phyloP scores from a whole-genome alignment of 345 rosid genomes.

The Mallotus nudiflorus region DNA sequence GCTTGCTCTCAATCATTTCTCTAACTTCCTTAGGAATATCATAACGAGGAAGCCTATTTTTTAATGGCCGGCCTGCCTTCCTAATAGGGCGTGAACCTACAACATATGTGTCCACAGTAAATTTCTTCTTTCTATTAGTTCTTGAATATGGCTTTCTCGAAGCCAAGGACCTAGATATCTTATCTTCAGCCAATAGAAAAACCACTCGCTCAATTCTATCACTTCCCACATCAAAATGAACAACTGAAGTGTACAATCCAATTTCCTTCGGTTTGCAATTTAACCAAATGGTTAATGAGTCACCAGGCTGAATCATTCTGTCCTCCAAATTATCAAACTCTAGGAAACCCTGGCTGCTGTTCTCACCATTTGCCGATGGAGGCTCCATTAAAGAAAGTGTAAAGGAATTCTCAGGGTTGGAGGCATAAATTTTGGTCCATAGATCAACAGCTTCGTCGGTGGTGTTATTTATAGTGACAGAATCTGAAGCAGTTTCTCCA shows the following conservation, averaged over 20 bases:
- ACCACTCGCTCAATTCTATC: slow-evolving; percentile 61
- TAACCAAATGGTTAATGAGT: slow-evolving; percentile 63
- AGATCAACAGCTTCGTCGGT: slow-evolving; percentile 28
- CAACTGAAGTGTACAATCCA: slow-evolving; percentile 65
- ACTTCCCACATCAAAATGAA: slow-evolving; percentile 55
- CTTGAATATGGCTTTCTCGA: slow-evolving; percentile 57
- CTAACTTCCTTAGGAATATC: slow-evolving; percentile 62
- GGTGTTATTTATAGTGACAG: slow-evolving; percentile 28
- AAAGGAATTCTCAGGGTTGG: slow-evolving; percentile 38
- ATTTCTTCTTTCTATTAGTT: slow-evolving; percentile 49
- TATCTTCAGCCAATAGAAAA: slow-evolving; percentile 79
- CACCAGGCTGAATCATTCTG: slow-evolving; percentile 69
- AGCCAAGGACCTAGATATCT: slow-evolving; percentile 58
- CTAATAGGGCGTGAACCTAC: slow-evolving; percentile 48
- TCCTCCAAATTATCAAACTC: slow-evolving; percentile 65
- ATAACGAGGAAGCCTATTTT: slow-evolving; percentile 55
- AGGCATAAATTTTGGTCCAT: slow-evolving; percentile 28
- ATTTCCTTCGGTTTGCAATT: slow-evolving; percentile 71
- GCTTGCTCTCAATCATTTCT: slow-evolving; percentile 59
- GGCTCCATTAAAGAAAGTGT: slow-evolving; percentile 73
- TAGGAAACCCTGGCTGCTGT: slow-evolving; percentile 36
- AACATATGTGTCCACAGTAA: slow-evolving; percentile 34
- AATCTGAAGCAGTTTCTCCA: slow-evolving; percentile 59
- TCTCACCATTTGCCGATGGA: slow-evolving; percentile 32
- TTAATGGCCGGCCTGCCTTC: slow-evolving; percentile 8